These are phyloP conservation scores for Cucurbita moschata DNA, from an alignment of 306 rosid species.

Conservation along the genomic window DNA sequence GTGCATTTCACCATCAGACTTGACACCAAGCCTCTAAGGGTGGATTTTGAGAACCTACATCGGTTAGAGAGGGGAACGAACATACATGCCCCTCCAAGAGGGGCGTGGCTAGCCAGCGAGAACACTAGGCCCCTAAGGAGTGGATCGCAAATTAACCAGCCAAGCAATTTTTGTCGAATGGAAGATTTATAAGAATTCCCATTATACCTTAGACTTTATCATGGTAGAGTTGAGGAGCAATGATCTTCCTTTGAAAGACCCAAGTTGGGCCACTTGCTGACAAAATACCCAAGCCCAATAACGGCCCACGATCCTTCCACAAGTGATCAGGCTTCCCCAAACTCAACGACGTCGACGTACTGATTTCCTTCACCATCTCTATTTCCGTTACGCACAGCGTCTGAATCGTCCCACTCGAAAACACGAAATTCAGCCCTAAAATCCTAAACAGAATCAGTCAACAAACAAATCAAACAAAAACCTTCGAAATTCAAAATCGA, in stretches of 20 bases:
- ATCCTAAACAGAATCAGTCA: background rate
- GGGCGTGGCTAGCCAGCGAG: too few species aligned
- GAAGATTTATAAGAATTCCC: too few species aligned
- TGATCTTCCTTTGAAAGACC: slow-evolving; percentile 28
- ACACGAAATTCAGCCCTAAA: slow-evolving; percentile 18
- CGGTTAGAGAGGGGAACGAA: too few species aligned
- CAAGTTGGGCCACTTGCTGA: slow-evolving; percentile 24
- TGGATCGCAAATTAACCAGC: too few species aligned
- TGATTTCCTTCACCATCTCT: slow-evolving; percentile 25
- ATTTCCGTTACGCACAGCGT: slow-evolving; percentile 9
- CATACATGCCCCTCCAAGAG: too few species aligned
- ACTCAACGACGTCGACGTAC: slow-evolving; percentile 13
- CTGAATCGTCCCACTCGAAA: slow-evolving; percentile 22
- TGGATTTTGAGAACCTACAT: too few species aligned
- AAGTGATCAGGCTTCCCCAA: slow-evolving; percentile 24
- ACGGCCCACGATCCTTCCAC: slow-evolving; percentile 19
- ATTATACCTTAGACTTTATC: slow-evolving; percentile 24
- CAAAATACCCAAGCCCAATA: slow-evolving; percentile 26
- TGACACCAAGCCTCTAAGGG: too few species aligned
- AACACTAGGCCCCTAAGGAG: too few species aligned
- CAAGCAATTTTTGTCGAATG: too few species aligned
- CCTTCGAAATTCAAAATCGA: background rate
- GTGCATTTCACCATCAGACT: slow-evolving; percentile 46
- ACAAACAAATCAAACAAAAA: background rate
- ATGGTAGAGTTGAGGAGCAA: slow-evolving; percentile 25